These are phyloP conservation scores for Protomyces inouyei DNA, from an alignment of 1,139 yeast species.

Conservation along the genomic window DNA sequence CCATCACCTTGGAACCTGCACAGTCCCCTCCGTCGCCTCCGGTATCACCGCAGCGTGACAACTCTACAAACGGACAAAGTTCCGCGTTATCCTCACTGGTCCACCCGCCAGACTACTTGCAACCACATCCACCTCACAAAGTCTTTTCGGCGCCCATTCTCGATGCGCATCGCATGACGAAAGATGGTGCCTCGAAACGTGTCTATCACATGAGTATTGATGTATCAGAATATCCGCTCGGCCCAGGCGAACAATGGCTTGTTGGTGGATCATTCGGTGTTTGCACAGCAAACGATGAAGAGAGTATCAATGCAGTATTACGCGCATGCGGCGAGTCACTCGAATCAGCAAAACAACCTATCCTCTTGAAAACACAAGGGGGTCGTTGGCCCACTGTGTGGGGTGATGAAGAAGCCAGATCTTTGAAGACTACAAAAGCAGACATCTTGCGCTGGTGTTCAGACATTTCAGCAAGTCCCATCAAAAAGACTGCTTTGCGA, in stretches of 20 bases:
- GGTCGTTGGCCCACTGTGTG: conserved; percentile 37
- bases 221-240: conserved; percentile 35
- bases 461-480: conserved; percentile 33
- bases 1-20: conserved; percentile 5
- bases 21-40: conserved; percentile 18
- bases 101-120: conserved; percentile 33
- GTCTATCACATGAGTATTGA: conserved; percentile 35
- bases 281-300: conserved; percentile 34
- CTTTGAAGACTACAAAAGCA: conserved; percentile 31
- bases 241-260: conserved; percentile 34
- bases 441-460: conserved; percentile 35
- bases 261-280: conserved; percentile 37
- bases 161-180: conserved; percentile 33
- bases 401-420: conserved; percentile 34
- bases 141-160: conserved; percentile 34
- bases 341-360: conserved; percentile 26
- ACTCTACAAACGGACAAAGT: not conserved
- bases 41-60: not conserved
- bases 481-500: conserved; percentile 33
- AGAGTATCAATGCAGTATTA: conserved; percentile 32
- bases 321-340: conserved; percentile 28
- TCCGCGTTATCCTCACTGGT: not conserved
- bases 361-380: conserved; percentile 31
- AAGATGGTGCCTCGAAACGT: conserved; percentile 34
- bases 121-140: conserved; percentile 34